phyloP scores from a whole-genome alignment of 2,329 filamentous ascomycete genomes.

The Trichoderma sp. region DNA sequence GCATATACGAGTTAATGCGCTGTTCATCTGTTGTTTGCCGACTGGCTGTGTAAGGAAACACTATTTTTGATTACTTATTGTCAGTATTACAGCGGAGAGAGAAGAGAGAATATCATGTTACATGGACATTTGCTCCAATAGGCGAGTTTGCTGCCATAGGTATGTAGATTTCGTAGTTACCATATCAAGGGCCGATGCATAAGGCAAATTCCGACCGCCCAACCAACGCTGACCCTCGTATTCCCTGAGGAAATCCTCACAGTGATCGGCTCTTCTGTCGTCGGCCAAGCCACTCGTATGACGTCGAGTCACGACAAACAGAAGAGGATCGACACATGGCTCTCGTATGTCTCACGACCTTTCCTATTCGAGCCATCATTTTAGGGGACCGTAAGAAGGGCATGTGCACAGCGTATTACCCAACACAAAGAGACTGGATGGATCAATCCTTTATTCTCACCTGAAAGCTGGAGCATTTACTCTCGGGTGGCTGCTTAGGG shows the following conservation, averaged over 20 bases:
- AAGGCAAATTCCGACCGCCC: not conserved
- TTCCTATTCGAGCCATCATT: not conserved
- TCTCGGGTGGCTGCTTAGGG: slow-evolving; percentile 10
- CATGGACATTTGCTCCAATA: not conserved
- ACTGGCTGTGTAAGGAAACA: not conserved
- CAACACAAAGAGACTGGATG: not conserved
- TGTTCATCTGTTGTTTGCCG: not conserved
- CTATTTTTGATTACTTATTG: not conserved
- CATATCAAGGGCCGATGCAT: not conserved
- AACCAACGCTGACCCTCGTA: not conserved
- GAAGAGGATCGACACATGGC: not conserved
- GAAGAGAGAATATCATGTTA: not conserved
- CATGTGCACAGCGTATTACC: not conserved
- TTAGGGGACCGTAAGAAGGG: not conserved
- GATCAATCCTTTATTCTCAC: not conserved
- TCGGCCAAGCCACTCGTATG: slow-evolving; percentile 4
- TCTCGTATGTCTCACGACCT: slow-evolving; percentile 6
- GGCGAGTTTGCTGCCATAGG: not conserved
- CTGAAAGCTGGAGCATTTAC: too few relatives aligned
- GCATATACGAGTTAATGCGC: not conserved
- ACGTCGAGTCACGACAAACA: not conserved
- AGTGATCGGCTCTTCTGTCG: not conserved
- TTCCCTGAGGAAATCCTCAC: not conserved
- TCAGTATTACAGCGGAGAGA: not conserved
- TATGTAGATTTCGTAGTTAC: not conserved